Evolutionary conservation across 2,329 filamentous ascomycete genomes (phyloP).

Genomic region (Xylaria sp.): DNA sequence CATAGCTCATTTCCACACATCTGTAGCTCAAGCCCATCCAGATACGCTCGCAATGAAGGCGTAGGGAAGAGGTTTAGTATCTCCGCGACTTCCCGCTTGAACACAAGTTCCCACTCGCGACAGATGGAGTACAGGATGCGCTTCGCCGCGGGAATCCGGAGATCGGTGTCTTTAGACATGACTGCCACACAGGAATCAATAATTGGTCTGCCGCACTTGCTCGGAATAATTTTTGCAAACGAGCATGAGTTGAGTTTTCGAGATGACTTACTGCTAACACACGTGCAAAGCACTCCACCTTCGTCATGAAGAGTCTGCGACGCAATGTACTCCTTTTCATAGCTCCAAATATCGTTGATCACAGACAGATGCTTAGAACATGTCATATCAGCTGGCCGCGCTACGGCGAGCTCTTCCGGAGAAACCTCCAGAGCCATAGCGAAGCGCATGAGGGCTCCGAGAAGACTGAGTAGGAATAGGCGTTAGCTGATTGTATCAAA

Average conservation of each 20-base stretch:
- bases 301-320: constrained; percentile 42
- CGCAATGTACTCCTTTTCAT: constrained; percentile 43
- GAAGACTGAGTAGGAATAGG: constrained; percentile 41
- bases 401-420: constrained; percentile 43
- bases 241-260: neutral
- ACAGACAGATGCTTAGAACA: constrained; percentile 54
- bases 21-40: constrained; percentile 29
- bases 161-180: constrained; percentile 19
- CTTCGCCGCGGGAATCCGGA: constrained; percentile 39
- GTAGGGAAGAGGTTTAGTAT: constrained; percentile 14
- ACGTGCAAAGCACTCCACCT: constrained; percentile 47
- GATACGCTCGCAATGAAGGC: constrained; percentile 16
- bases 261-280: constrained; percentile 36
- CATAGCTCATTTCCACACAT: constrained; percentile 33
- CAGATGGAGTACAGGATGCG: constrained; percentile 48
- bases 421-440: constrained; percentile 49
- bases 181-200: constrained; percentile 1
- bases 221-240: neutral
- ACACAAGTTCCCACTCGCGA: constrained; percentile 50
- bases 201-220: neutral
- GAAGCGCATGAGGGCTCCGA: constrained; percentile 54
- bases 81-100: constrained; percentile 37
- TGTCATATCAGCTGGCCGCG: constrained; percentile 49
- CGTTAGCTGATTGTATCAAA: neutral
- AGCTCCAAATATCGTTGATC: constrained; percentile 42